Evolutionary conservation across 2,329 filamentous ascomycete species (phyloP).

Genomic region (Blastomyces gilchristii): DNA sequence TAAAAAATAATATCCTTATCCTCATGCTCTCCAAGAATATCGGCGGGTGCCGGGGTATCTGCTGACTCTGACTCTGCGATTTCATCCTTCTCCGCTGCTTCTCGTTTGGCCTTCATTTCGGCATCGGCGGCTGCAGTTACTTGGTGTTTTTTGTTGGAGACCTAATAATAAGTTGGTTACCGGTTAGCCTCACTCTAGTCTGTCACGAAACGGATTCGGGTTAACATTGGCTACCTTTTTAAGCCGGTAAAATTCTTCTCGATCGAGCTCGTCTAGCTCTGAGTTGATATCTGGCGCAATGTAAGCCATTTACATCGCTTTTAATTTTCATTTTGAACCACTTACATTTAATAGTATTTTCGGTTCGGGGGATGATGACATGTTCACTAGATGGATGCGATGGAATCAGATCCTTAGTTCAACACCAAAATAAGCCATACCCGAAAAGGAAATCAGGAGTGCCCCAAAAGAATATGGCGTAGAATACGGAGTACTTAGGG

Average conservation of each 20-base stretch:
- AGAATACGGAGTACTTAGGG: not conserved
- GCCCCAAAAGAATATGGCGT: not conserved
- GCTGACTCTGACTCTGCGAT: not conserved
- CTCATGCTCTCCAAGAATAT: slow-evolving; percentile 60
- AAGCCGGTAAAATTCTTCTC: slow-evolving; percentile 94
- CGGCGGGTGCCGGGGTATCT: slow-evolving; percentile 24
- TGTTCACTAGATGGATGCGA: slow-evolving; percentile 31
- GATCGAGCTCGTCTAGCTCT: slow-evolving; percentile 90
- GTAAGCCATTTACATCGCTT: slow-evolving; percentile 11
- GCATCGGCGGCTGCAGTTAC: slow-evolving; percentile 62
- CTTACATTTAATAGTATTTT: slow-evolving; percentile 97
- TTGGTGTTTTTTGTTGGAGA: slow-evolving; percentile 72
- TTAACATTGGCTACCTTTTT: slow-evolving; percentile 56
- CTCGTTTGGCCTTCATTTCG: slow-evolving; percentile 64
- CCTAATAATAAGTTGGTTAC: slow-evolving; percentile 26
- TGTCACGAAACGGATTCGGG: not conserved
- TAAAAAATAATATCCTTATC: slow-evolving; percentile 76
- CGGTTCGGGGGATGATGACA: slow-evolving; percentile 90
- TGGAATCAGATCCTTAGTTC: slow-evolving; percentile 15
- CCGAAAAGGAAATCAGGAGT: not conserved
- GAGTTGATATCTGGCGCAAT: slow-evolving; percentile 72
- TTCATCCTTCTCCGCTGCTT: slow-evolving; percentile 25
- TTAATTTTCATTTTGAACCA: slow-evolving; percentile 8
- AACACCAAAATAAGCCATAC: not conserved
- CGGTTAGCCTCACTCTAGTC: not conserved